phyloP scores from a whole-genome alignment of 768 basidiomycete species.

The Ramaria sp. region DNA sequence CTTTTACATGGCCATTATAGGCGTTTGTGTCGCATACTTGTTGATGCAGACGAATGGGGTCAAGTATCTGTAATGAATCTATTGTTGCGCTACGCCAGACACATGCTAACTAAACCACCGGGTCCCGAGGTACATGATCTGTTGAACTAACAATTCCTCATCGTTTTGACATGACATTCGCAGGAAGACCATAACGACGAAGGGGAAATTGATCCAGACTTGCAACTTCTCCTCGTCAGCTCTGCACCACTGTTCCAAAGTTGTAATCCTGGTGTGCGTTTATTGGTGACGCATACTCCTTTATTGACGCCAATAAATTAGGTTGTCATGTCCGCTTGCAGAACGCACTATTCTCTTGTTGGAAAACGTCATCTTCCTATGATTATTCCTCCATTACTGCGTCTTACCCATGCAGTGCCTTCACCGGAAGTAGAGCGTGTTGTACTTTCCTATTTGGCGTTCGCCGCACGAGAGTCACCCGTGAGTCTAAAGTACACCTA shows the following conservation, averaged over 20 bases:
- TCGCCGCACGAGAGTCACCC: conserved; percentile 53
- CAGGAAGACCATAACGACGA: conserved; percentile 27
- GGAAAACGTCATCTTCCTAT: conserved; percentile 43
- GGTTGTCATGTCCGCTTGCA: conserved; percentile 73
- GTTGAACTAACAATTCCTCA: neutral
- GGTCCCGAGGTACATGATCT: neutral
- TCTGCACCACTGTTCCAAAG: conserved; percentile 75
- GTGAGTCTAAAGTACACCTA: conserved; percentile 31
- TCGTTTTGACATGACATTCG: conserved; percentile 18
- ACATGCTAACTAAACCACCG: conserved; percentile 65
- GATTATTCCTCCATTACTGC: conserved; percentile 61
- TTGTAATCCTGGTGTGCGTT: conserved; percentile 73
- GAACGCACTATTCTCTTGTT: conserved; percentile 64
- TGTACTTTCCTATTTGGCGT: conserved; percentile 57
- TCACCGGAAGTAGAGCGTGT: conserved; percentile 70
- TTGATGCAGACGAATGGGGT: conserved; percentile 96
- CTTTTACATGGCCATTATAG: conserved; percentile 85
- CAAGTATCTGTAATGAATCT: conserved; percentile 74
- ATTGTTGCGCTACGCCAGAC: conserved; percentile 70
- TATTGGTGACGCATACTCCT: neutral
- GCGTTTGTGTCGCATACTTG: conserved; percentile 67
- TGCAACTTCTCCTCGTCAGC: conserved; percentile 60
- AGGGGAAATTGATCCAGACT: conserved; percentile 61
- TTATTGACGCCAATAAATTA: conserved; percentile 18
- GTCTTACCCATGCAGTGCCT: conserved; percentile 42